Evolutionary conservation across 371 early-diverging fungal species (phyloP).

Genomic region (Phascolomyces articulosus): DNA sequence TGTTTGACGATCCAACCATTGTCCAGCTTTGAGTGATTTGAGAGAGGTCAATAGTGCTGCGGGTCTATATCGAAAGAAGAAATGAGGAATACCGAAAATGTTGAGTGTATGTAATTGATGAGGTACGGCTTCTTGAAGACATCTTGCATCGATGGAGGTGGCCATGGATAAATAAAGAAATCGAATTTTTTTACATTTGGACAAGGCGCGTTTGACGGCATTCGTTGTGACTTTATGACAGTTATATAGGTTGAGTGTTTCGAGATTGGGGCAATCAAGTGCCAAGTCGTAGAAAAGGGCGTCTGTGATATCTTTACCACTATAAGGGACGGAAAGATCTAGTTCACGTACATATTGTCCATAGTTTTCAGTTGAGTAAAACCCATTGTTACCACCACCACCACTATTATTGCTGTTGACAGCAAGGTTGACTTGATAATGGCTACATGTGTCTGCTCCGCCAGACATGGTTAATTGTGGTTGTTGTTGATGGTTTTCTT

Average conservation of each 20-base stretch:
- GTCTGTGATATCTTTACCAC: slow-evolving; percentile 11
- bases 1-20: neutral
- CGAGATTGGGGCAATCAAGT: slow-evolving; percentile 12
- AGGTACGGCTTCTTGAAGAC: neutral
- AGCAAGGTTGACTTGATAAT: too few species aligned
- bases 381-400: neutral
- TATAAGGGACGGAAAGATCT: slow-evolving; percentile 8
- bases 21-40: neutral
- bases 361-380: slow-evolving; percentile 15
- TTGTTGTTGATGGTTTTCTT: too few species aligned
- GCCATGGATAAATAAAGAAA: slow-evolving; percentile 12
- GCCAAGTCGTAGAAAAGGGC: slow-evolving; percentile 8
- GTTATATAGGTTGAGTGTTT: slow-evolving; percentile 16
- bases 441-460: too few species aligned
- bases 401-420: neutral
- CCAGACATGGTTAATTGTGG: too few species aligned
- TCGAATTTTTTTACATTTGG: neutral
- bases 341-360: slow-evolving; percentile 7
- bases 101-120: neutral
- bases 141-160: neutral
- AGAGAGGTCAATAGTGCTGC: neutral
- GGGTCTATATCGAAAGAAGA: slow-evolving; percentile 6
- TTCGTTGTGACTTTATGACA: slow-evolving; percentile 4
- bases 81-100: neutral
- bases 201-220: neutral